Percentiles rank a stretch among this genome's conserved stretches.
These are phyloP conservation scores for Aspergillus eucalypticola DNA, from an alignment of 2,329 filamentous ascomycete species.

Conservation along the genomic window DNA sequence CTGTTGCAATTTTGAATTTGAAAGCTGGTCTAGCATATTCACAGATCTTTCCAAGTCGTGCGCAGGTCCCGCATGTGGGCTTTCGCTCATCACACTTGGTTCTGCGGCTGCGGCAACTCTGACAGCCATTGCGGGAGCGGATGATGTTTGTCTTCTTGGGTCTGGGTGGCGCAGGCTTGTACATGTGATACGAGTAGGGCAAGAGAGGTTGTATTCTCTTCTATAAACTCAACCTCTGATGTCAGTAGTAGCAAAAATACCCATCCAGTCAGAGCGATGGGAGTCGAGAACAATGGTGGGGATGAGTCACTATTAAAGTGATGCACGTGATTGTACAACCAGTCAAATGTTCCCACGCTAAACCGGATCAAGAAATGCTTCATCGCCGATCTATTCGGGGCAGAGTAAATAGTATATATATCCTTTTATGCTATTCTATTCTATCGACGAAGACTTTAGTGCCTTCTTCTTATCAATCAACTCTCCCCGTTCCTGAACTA, in stretches of 20 bases:
- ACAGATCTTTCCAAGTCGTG: slow-evolving; percentile 21
- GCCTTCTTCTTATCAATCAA: slow-evolving; percentile 20
- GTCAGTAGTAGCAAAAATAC: too few species aligned
- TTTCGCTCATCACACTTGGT: slow-evolving; percentile 28
- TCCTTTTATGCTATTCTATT: background rate
- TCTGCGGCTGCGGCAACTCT: slow-evolving; percentile 19
- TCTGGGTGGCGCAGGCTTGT: slow-evolving; percentile 20
- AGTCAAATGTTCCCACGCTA: too few species aligned
- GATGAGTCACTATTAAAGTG: too few species aligned
- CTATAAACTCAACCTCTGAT: too few species aligned
- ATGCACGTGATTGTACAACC: too few species aligned
- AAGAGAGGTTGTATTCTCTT: too few species aligned
- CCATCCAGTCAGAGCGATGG: too few species aligned
- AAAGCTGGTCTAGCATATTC: slow-evolving; percentile 14
- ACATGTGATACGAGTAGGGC: slow-evolving; percentile 9
- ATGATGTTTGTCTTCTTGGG: slow-evolving; percentile 22
- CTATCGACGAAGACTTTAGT: background rate
- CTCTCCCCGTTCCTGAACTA: slow-evolving; percentile 37
- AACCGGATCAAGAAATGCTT: too few species aligned
- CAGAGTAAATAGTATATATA: too few species aligned
- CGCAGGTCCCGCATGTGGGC: slow-evolving; percentile 27
- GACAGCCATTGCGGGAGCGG: slow-evolving; percentile 24
- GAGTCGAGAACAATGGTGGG: too few species aligned
- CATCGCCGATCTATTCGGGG: too few species aligned
- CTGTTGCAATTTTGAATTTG: slow-evolving; percentile 15